Base-by-base conservation (phyloP, 169 alveolate genomes). In the Plasmodium ovale region DNA sequence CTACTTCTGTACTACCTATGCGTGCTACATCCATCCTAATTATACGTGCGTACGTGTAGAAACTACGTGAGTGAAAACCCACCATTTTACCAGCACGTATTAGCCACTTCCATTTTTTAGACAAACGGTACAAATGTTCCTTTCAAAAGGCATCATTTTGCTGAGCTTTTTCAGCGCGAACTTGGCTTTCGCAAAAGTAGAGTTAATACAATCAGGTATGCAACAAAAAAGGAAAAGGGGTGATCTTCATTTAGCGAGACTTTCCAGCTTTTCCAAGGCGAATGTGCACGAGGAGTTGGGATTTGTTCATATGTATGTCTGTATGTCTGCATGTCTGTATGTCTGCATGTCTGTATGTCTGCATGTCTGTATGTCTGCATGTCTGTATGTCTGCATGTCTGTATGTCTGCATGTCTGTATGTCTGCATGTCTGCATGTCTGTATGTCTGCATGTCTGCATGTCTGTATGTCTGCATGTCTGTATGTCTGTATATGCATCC, bases 131-230 rank as follows among this genome's bases (percentile, higher is more conserved):
- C n/a, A n/a, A 72, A 72, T 72, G 87, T 9, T 1, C 58, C 19
- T 29, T 31, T 21, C 58, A 12, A 39, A 58, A 35, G 54, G 23
- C 37, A 29, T 16, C 31, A n/a, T 62, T 39, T 44, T 77, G 9
- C 23, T 77, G 29, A 37, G 16, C 51, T 67, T 68, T 37, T 37
- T 35, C 4, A 42, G 79, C 29, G 68, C 19, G 3, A 3, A 31
- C 1, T 77, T 49, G n/a, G 51, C 25, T 25, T 51, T 27, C 12
- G 79, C 65, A 9, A 64, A 77, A 23, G 47, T 77, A 10, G 74
- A 77, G 23, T 10, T 77, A 6, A 60, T 77, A 77, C 42, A 60
- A 25, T 77, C 88, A 37, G 88, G 88, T 77, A 39, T 27, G n/a
- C 27, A 25, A 25, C 21, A 59, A 74, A 58, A 31, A 27, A 16